Base-by-base conservation (phyloP, 192 early-diverging fungal species). In the Backusella tuberculispora region DNA sequence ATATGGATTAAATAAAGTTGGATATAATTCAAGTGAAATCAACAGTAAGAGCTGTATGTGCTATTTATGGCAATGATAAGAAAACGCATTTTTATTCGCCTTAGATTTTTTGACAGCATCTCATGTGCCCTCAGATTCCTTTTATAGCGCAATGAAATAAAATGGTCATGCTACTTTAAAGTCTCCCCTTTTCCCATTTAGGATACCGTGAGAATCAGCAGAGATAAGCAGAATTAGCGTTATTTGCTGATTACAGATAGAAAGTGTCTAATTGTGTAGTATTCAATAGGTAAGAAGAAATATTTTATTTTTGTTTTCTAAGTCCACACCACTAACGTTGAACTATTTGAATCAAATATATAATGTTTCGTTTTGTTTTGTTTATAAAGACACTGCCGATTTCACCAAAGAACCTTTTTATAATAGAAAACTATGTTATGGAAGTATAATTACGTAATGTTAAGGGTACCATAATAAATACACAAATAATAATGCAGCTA, bases 51-150 rank as follows among this genome's bases (percentile, higher is more conserved):
- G 38, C 24, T 24, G 65, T 37, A 44, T 45, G 43, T 45, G 8
- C 53, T 60, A 56, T 64, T 45, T 45, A 41, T 64, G 38, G 72
- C 13, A 73, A 64, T 65, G 72, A 73, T 73, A 73, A 73, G 72
- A 44, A 26, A 21, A 63, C 7, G 9, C 24, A 41, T 37, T 63
- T 45, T 34, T 29, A 73, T 65, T 73, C 72, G 72, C 63, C 13
- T 63, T 43, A 19, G 10, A 53, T 69, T 34, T 64, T 73, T 73
- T 73, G 72, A 73, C 72, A 73, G 72, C 37, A 29, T 19, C 53
- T n/a, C 37, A 63, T 73, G 63, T 65, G 53, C 46, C 45, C 6
- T 24, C 17, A 38, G 21, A 40, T 65, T 9, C 63, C 17, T 65
- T 65, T 40, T 14, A 29, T 38, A 17, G 26, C 6, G 37, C 26